Base-by-base conservation (phyloP, 2,329 filamentous ascomycete genomes). In the Grosmannia serpens region DNA sequence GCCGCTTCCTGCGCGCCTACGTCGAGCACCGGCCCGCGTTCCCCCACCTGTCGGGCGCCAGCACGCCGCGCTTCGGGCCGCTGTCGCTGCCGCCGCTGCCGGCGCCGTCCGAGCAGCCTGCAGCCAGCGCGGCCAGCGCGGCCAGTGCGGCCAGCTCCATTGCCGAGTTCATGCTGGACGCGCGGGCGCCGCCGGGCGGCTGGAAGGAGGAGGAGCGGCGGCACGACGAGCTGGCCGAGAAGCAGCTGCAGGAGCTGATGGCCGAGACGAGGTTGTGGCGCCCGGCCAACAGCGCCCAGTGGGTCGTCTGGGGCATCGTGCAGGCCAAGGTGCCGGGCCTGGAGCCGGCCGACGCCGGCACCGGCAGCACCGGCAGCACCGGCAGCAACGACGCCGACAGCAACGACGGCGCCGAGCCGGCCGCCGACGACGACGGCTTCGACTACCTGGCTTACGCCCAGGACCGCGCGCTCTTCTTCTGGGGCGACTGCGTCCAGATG, bases 231-330 rank as follows among this genome's bases (percentile, higher is more conserved):
- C 76, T 78, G 52, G 76, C 81, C 6, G 89, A 96, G 57, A 72
- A 76, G 44, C 83, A 87, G 65, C 79, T 95, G 7, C 76, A 82
- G 54, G 80, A 83, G 56, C 76, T 99, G 31, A 75, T 94, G 67
- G 82, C 86, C 47, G 91, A 97, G 73, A 85, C 89, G 2, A 78
- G 84, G 20, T 76, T 95, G 52, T 99, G 94, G 94, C 84, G 94
- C 3, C 77, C 89, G 0, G 89, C 90, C 46, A 95, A 94, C 72
- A 91, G 87, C 41, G 90, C 89, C 2, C 84, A 88, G 73, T 99
- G 94, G 94, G 83, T 95, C 27, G 89, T 91, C 1, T 99, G 94
- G 94, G 94, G 94, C 27, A 89, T 97, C 62, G 88, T 99, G 56
- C 94, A 99, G 73, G 92, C 94, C 53, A 91, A 94, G 69, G 79